Evolutionary conservation across 108 stramenopile genomes (phyloP).

Genomic region (Mediolabrus comicus): DNA sequence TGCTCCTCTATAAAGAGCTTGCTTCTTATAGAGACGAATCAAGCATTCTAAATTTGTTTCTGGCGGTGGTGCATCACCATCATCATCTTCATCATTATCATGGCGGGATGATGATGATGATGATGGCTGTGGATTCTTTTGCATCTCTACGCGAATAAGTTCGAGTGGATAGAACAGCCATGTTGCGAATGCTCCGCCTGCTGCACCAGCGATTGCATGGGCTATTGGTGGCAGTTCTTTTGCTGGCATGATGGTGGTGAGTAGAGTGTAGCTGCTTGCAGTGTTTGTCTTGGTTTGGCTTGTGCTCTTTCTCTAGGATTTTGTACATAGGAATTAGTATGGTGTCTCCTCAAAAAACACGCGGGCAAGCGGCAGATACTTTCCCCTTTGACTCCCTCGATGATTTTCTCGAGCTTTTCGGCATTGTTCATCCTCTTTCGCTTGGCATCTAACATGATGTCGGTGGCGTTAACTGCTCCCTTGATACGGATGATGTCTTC

Average conservation of each 20-base stretch:
- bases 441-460: constrained; percentile 84
- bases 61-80: background rate
- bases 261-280: too few relatives aligned
- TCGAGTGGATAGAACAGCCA: constrained; percentile 79
- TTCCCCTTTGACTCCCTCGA: constrained; percentile 79
- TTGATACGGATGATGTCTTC: constrained; percentile 64
- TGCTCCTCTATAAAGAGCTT: constrained; percentile 70
- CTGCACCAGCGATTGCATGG: constrained; percentile 45
- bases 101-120: too few relatives aligned
- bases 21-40: constrained; percentile 40
- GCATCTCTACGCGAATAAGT: constrained; percentile 67
- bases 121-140: constrained; percentile 19
- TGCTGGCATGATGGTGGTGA: background rate
- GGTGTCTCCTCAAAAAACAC: too few relatives aligned
- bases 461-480: constrained; percentile 67
- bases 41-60: constrained; percentile 54
- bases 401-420: constrained; percentile 70
- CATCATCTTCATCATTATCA: background rate
- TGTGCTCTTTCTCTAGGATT: too few relatives aligned
- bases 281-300: too few relatives aligned
- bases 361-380: too few relatives aligned
- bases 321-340: too few relatives aligned
- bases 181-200: constrained; percentile 72
- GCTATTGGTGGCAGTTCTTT: background rate
- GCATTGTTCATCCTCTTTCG: constrained; percentile 77